Evolutionary conservation across 257 asterid species (phyloP).

Genomic region (Gentiana dahurica): DNA sequence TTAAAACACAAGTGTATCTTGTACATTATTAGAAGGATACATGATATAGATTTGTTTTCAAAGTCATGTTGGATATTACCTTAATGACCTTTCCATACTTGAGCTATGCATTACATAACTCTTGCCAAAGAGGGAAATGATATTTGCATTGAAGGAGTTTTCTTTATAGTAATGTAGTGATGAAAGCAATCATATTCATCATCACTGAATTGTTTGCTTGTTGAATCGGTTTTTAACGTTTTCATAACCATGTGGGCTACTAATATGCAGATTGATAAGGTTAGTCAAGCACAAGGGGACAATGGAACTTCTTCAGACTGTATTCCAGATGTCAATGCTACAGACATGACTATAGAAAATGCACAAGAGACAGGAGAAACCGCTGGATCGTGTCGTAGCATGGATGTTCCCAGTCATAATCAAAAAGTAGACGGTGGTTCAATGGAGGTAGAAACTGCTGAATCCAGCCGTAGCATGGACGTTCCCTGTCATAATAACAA

Average conservation of each 20-base stretch:
- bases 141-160: too few species aligned
- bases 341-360: conserved; percentile 28
- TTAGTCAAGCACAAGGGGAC: conserved; percentile 60
- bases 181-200: neutral
- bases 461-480: conserved; percentile 19
- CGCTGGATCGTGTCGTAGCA: conserved; percentile 34
- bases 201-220: neutral
- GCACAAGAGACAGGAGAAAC: conserved; percentile 26
- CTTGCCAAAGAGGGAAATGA: too few species aligned
- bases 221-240: neutral
- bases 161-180: too few species aligned
- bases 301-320: conserved; percentile 14
- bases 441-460: neutral
- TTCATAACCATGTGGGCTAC: neutral
- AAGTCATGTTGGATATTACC: too few species aligned
- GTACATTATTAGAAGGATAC: too few species aligned
- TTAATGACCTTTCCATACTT: too few species aligned
- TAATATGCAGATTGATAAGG: conserved; percentile 61
- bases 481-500: conserved; percentile 13
- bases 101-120: too few species aligned
- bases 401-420: conserved; percentile 13
- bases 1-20: too few species aligned
- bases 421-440: too few species aligned
- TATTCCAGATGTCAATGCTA: conserved; percentile 18
- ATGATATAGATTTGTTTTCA: too few species aligned